Conservation (phyloP, 139 green algal species). For the Coelastrella sp. region DNA sequence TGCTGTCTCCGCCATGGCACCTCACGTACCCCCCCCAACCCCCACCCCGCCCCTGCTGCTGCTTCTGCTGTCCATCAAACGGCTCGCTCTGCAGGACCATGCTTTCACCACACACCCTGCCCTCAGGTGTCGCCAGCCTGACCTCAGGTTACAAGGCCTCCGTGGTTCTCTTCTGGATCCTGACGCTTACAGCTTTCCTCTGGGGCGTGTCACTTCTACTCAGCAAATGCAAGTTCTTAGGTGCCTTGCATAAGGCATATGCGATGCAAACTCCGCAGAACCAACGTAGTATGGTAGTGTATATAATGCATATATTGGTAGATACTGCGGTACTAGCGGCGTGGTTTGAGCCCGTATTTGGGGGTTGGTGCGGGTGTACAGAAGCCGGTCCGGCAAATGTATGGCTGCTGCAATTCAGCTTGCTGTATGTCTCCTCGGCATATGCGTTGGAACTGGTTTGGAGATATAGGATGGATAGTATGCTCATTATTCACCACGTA, state of each 20-base stretch:
- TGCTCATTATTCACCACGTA: slow-evolving; percentile 19
- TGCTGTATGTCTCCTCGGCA: slow-evolving; percentile 22
- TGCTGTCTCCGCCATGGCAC: too few relatives aligned
- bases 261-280: background rate
- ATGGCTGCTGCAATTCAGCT: background rate
- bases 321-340: background rate
- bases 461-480: background rate
- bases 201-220: slow-evolving; percentile 3
- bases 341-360: slow-evolving; percentile 10
- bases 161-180: background rate
- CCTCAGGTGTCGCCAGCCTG: background rate
- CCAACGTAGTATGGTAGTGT: slow-evolving; percentile 18
- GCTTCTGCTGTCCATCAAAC: too few relatives aligned
- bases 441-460: slow-evolving; percentile 32
- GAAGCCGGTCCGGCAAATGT: background rate
- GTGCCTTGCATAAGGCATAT: slow-evolving; percentile 7
- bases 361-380: slow-evolving; percentile 12
- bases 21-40: too few relatives aligned
- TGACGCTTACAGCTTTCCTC: slow-evolving; percentile 32
- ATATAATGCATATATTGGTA: slow-evolving; percentile 35
- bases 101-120: background rate
- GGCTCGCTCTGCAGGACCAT: background rate
- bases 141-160: slow-evolving; percentile 31
- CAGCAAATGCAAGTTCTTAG: background rate
- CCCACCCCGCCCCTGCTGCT: too few relatives aligned